Percentiles rank a stretch among this genome's conserved stretches.
Conservation (phyloP, 495 filamentous ascomycete species). For the Talaromyces thailandensis region DNA sequence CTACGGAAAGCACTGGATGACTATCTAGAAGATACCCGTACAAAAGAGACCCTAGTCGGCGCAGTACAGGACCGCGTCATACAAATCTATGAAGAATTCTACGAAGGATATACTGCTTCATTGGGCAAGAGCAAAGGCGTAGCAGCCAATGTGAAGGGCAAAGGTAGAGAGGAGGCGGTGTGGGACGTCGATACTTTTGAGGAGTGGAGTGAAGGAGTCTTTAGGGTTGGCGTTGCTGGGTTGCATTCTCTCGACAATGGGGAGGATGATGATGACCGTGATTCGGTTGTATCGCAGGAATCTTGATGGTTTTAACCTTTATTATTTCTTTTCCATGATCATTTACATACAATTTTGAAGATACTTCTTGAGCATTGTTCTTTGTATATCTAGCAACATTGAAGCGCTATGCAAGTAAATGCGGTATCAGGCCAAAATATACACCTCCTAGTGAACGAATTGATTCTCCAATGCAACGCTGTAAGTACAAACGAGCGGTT, state of each 20-base stretch:
- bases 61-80: constrained; percentile 54
- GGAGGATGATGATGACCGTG: neutral
- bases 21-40: constrained; percentile 51
- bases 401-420: neutral
- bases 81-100: constrained; percentile 52
- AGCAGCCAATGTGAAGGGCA: constrained; percentile 46
- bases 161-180: constrained; percentile 52
- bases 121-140: constrained; percentile 33
- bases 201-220: constrained; percentile 49
- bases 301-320: neutral
- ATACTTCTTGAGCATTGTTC: neutral
- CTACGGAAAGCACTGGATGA: constrained; percentile 43
- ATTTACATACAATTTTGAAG: neutral
- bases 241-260: constrained; percentile 24
- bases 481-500: neutral
- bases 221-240: constrained; percentile 40
- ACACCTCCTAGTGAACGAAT: neutral
- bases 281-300: neutral
- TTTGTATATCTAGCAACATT: neutral
- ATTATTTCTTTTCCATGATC: neutral
- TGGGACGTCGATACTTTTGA: constrained; percentile 57
- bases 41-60: constrained; percentile 52
- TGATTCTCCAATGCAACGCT: neutral
- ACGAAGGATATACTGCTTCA: constrained; percentile 38
- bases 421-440: neutral